These are phyloP conservation scores for Boletus insuetus DNA, from an alignment of 768 basidiomycete species.

Conservation along the genomic window DNA sequence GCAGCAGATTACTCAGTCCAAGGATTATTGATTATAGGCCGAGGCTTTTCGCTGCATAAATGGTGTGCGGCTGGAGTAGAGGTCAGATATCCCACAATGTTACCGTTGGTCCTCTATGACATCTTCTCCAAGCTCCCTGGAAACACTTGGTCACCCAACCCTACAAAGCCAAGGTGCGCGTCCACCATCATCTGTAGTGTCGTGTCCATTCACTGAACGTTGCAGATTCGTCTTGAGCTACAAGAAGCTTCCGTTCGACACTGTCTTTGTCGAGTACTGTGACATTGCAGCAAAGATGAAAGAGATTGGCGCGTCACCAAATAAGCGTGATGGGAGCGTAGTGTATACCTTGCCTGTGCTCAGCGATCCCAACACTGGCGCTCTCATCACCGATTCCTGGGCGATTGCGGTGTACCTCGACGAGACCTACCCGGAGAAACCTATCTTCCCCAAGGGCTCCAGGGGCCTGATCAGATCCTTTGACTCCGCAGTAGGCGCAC, in stretches of 20 bases:
- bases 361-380: conserved; percentile 30
- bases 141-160: conserved; percentile 36
- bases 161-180: conserved; percentile 36
- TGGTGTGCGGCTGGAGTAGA: background rate
- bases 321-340: conserved; percentile 18
- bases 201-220: background rate
- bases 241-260: conserved; percentile 34
- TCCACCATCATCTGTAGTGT: background rate
- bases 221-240: conserved; percentile 31
- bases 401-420: conserved; percentile 38
- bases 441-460: conserved; percentile 24
- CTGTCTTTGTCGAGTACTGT: conserved; percentile 34
- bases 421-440: conserved; percentile 32
- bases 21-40: no score
- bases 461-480: conserved; percentile 24
- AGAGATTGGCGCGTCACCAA: conserved; percentile 26
- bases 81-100: conserved; percentile 12
- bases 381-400: conserved; percentile 30
- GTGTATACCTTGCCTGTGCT: conserved; percentile 35
- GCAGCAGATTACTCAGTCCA: background rate
- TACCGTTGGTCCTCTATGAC: conserved; percentile 36
- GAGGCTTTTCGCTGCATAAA: background rate
- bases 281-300: conserved; percentile 28
- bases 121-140: conserved; percentile 31
- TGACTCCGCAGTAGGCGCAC: background rate